Evolutionary conservation across 495 filamentous ascomycete genomes (phyloP).

Genomic region (Tuber microsphaerosporum): DNA sequence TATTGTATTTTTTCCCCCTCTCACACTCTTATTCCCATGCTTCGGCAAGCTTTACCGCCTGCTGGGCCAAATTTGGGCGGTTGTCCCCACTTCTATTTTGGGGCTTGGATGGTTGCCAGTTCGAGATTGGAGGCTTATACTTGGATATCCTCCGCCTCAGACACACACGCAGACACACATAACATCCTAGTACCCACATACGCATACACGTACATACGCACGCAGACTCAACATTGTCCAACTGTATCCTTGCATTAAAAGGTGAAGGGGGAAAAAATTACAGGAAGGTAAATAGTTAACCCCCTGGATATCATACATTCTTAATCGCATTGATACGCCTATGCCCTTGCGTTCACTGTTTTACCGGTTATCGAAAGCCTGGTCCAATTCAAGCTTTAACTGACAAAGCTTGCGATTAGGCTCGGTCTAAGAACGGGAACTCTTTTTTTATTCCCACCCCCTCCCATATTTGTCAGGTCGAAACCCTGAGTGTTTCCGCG

Average conservation of each 20-base stretch:
- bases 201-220: slow-evolving; percentile 3
- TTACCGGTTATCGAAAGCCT: background rate
- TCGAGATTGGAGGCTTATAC: slow-evolving; percentile 40
- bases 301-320: slow-evolving; percentile 29
- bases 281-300: slow-evolving; percentile 38
- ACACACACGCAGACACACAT: slow-evolving; percentile 27
- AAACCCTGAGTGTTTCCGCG: slow-evolving; percentile 27
- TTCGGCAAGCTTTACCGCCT: slow-evolving; percentile 37
- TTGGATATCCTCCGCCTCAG: slow-evolving; percentile 38
- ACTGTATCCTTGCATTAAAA: background rate
- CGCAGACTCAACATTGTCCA: background rate
- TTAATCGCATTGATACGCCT: slow-evolving; percentile 28
- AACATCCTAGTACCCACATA: slow-evolving; percentile 6
- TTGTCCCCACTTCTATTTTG: slow-evolving; percentile 30
- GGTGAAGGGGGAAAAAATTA: slow-evolving; percentile 1
- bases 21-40: slow-evolving; percentile 7
- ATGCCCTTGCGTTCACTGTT: slow-evolving; percentile 22
- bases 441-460: background rate
- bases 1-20: slow-evolving; percentile 7
- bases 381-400: background rate
- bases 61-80: slow-evolving; percentile 37
- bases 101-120: slow-evolving; percentile 26
- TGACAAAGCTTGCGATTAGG: background rate
- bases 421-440: background rate
- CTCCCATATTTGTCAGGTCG: slow-evolving; percentile 22